These are phyloP conservation scores for Sherardia arvensis DNA, from an alignment of 257 asterid species.

Conservation along the genomic window DNA sequence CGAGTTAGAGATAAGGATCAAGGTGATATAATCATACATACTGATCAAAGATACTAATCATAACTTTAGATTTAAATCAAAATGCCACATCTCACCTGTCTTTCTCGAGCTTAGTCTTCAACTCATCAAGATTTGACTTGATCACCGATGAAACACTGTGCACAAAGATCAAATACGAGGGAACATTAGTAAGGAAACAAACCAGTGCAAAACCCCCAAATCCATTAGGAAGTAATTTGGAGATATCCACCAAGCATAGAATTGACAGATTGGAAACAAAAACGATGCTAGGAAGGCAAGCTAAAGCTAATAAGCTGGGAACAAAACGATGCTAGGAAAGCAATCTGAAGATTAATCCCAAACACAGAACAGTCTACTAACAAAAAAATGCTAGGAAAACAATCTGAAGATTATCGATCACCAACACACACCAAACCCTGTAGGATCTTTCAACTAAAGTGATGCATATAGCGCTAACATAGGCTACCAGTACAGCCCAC, in stretches of 20 bases:
- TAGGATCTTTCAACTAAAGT: too few relatives aligned
- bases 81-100: slow-evolving; percentile 50
- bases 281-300: neutral
- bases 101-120: slow-evolving; percentile 73
- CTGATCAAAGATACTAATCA: slow-evolving; percentile 1
- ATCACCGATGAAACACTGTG: slow-evolving; percentile 72
- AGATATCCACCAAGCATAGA: neutral
- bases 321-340: too few relatives aligned
- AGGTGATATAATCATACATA: neutral
- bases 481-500: too few relatives aligned
- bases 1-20: slow-evolving; percentile 11
- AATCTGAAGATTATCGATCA: too few relatives aligned
- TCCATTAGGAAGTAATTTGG: neutral
- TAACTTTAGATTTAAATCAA: neutral
- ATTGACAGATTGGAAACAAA: neutral
- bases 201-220: neutral
- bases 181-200: neutral
- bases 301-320: too few relatives aligned
- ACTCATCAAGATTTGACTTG: slow-evolving; percentile 58
- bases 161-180: slow-evolving; percentile 6
- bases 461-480: too few relatives aligned
- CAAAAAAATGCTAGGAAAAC: too few relatives aligned
- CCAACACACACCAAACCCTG: too few relatives aligned
- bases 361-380: too few relatives aligned
- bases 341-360: too few relatives aligned